Conservation (phyloP, 805 yeast genomes). For the Pichia occidentalis region DNA sequence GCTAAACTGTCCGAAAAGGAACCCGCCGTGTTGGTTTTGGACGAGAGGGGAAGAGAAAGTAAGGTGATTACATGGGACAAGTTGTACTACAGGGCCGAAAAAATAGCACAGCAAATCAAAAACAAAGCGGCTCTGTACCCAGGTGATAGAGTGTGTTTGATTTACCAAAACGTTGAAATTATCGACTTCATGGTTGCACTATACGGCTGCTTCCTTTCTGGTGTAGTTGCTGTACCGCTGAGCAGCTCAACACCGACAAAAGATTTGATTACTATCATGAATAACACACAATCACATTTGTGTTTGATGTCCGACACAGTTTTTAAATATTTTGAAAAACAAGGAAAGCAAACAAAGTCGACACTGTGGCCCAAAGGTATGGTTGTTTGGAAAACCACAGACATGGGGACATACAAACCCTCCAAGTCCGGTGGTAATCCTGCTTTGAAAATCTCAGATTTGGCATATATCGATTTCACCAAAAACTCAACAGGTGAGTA, state of each 20-base stretch:
- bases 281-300: constrained; percentile 66
- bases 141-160: constrained; percentile 76
- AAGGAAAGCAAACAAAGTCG: constrained; percentile 31
- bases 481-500: constrained; percentile 86
- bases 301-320: constrained; percentile 79
- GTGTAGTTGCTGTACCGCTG: constrained; percentile 91
- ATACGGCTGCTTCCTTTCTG: constrained; percentile 88
- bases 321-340: constrained; percentile 64
- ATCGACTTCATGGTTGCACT: constrained; percentile 81
- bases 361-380: constrained; percentile 64
- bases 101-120: constrained; percentile 75
- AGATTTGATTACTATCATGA: constrained; percentile 68
- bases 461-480: constrained; percentile 91
- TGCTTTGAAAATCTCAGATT: constrained; percentile 65
- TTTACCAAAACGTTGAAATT: constrained; percentile 79
- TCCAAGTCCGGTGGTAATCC: constrained; percentile 55
- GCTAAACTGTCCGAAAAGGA: constrained; percentile 61
- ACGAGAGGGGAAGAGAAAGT: constrained; percentile 74
- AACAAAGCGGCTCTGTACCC: constrained; percentile 67
- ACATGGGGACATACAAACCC: constrained; percentile 66
- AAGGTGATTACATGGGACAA: constrained; percentile 84
- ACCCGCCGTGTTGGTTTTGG: constrained; percentile 65
- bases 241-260: constrained; percentile 62
- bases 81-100: constrained; percentile 73
- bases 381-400: constrained; percentile 76